phyloP scores from a whole-genome alignment of 1,139 yeast genomes.

The Candida sp. region DNA sequence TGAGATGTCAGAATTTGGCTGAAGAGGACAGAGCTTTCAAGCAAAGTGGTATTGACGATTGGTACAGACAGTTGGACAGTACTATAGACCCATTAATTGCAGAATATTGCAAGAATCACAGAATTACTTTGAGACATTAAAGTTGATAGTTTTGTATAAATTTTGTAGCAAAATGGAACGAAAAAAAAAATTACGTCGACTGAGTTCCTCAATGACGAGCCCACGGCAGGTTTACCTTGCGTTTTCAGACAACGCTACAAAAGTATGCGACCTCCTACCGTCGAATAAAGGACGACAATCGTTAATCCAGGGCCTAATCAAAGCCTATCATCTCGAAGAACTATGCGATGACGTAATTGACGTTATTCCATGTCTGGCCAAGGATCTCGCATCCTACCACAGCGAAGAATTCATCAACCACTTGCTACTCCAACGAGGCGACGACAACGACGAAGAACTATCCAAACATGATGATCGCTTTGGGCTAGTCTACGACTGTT shows the following conservation, averaged over 20 bases:
- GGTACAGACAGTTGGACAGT: constrained; percentile 19
- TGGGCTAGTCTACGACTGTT: constrained; percentile 62
- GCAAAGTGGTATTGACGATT: constrained; percentile 26
- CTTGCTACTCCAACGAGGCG: constrained; percentile 27
- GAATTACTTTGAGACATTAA: not conserved
- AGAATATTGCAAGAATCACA: constrained; percentile 7
- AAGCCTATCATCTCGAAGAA: constrained; percentile 41
- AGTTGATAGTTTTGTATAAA: not conserved
- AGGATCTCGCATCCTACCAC: constrained; percentile 43
- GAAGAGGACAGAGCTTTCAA: constrained; percentile 8
- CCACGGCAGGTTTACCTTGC: constrained; percentile 25
- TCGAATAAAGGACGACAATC: constrained; percentile 56
- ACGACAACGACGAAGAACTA: constrained; percentile 3
- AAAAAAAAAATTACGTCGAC: not conserved
- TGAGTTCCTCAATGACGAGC: not conserved
- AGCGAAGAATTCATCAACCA: constrained; percentile 37
- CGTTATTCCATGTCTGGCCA: constrained; percentile 22
- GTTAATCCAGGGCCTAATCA: constrained; percentile 44
- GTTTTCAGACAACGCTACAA: constrained; percentile 21
- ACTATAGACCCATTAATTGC: constrained; percentile 8
- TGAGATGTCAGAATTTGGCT: constrained; percentile 1
- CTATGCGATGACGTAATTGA: constrained; percentile 25
- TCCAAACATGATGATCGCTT: constrained; percentile 9
- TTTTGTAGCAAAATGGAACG: not conserved
- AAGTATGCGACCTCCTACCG: constrained; percentile 50